phyloP scores from a whole-genome alignment of 2,329 filamentous ascomycete species.

The Simplicillium sp. region DNA sequence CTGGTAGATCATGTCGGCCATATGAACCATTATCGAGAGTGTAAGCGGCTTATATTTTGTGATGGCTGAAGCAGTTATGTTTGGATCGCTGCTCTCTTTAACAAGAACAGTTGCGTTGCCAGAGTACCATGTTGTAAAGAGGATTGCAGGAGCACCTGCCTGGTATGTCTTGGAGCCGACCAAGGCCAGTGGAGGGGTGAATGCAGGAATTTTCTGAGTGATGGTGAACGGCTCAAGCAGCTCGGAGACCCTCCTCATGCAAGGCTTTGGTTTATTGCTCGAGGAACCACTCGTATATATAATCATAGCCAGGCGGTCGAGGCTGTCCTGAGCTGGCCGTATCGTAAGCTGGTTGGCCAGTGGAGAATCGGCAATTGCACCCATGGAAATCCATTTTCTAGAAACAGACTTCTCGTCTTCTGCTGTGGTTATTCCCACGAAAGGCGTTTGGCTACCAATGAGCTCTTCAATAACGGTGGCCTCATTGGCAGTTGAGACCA shows the following conservation, averaged over 20 bases:
- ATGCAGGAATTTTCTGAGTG: background rate
- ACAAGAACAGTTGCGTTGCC: conserved; percentile 1
- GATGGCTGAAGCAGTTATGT: background rate
- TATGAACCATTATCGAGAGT: background rate
- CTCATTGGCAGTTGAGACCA: background rate
- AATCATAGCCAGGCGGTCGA: conserved; percentile 1
- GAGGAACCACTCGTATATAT: conserved; percentile 2
- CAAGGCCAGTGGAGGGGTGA: background rate
- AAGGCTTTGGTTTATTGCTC: conserved; percentile 1
- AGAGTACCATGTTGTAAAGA: conserved; percentile 1
- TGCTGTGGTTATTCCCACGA: background rate
- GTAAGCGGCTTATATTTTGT: background rate
- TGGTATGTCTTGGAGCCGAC: conserved; percentile 1
- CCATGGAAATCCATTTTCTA: background rate
- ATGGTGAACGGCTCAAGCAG: background rate
- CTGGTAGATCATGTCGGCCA: background rate
- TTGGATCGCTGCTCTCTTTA: background rate
- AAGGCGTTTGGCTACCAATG: background rate
- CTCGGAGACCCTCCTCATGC: background rate
- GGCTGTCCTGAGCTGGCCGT: background rate
- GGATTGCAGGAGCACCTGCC: background rate
- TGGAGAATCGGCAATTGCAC: background rate
- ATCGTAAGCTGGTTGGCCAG: background rate
- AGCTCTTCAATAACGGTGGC: background rate
- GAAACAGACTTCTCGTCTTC: background rate